phyloP scores from a whole-genome alignment of 306 rosid genomes.

The Fragaria ananassa region DNA sequence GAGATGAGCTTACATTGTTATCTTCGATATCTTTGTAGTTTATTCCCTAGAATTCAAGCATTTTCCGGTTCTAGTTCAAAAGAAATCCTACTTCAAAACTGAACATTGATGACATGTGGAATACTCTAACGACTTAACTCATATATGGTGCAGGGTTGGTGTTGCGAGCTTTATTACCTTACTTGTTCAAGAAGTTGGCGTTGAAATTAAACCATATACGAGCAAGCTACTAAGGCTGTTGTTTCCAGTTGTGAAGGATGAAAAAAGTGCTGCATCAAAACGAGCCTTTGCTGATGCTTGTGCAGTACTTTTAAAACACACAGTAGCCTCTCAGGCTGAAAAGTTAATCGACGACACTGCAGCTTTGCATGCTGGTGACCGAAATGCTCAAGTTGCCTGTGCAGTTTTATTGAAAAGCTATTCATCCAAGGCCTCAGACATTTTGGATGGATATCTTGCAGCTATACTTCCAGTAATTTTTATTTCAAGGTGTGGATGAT shows the following conservation, averaged over 20 bases:
- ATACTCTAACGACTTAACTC: background rate
- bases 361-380: conserved; percentile 79
- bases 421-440: conserved; percentile 78
- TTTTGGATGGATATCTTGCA: conserved; percentile 70
- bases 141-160: conserved; percentile 69
- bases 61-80: background rate
- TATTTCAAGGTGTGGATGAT: conserved; percentile 65
- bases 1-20: background rate
- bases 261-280: conserved; percentile 74
- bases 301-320: conserved; percentile 58
- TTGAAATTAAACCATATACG: conserved; percentile 76
- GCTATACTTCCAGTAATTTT: conserved; percentile 72
- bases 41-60: background rate
- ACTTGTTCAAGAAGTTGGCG: conserved; percentile 74
- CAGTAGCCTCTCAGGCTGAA: conserved; percentile 63
- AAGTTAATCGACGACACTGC: conserved; percentile 74
- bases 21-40: background rate
- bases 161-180: conserved; percentile 80
- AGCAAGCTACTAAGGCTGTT: conserved; percentile 66
- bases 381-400: conserved; percentile 79
- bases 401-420: conserved; percentile 73
- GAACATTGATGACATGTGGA: background rate
- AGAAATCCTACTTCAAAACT: background rate
- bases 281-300: conserved; percentile 94
- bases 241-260: conserved; percentile 85